Percentiles rank a stretch among this genome's conserved stretches.
Conservation (phyloP, 2,329 filamentous ascomycete genomes). For the Clarireedia monteithiana region DNA sequence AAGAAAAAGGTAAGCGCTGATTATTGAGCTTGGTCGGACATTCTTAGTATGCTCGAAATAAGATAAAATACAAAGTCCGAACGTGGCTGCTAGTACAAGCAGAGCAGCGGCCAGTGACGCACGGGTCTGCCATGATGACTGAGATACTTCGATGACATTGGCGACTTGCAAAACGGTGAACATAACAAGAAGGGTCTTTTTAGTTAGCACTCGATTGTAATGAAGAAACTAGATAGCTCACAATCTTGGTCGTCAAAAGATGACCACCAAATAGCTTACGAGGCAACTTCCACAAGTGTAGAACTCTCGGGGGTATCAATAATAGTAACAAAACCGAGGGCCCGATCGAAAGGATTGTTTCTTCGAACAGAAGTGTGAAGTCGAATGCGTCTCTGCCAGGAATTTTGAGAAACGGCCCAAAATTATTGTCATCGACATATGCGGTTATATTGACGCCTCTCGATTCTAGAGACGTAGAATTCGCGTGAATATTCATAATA, state of each 20-base stretch:
- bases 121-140: slow-evolving; percentile 11
- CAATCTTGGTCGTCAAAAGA: slow-evolving; percentile 17
- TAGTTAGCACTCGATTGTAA: background rate
- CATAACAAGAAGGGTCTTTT: slow-evolving; percentile 11
- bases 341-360: slow-evolving; percentile 23
- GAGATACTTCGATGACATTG: slow-evolving; percentile 14
- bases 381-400: slow-evolving; percentile 14
- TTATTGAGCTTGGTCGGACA: slow-evolving; percentile 18
- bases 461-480: background rate
- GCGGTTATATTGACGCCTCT: background rate
- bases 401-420: background rate
- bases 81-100: slow-evolving; percentile 13
- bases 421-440: background rate
- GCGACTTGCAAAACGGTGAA: slow-evolving; percentile 14
- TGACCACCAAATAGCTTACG: slow-evolving; percentile 14
- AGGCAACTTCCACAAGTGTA: slow-evolving; percentile 13
- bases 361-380: slow-evolving; percentile 26
- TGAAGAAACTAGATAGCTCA: slow-evolving; percentile 1
- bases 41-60: slow-evolving; percentile 18
- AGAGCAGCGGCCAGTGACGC: slow-evolving; percentile 18
- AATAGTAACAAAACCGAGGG: slow-evolving; percentile 21
- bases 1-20: slow-evolving; percentile 21
- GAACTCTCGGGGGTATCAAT: slow-evolving; percentile 12
- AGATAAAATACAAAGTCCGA: slow-evolving; percentile 16
- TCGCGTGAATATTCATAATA: background rate